These are phyloP conservation scores for Arxiozyma slooffiae DNA, from an alignment of 1,139 yeast species.

Conservation along the genomic window DNA sequence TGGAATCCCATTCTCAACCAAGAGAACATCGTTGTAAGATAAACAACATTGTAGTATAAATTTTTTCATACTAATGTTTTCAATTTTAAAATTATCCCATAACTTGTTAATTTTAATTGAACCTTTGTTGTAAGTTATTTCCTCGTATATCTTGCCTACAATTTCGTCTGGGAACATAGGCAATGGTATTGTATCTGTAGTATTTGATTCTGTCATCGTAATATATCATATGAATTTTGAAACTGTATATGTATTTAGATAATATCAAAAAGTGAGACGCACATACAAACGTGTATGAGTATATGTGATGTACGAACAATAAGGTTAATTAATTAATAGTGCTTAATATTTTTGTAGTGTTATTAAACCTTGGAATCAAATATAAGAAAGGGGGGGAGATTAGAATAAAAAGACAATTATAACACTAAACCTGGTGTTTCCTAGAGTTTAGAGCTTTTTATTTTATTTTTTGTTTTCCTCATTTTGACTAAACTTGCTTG, in stretches of 20 bases:
- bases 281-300: not conserved
- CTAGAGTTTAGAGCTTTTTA: too few relatives aligned
- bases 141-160: slow-evolving; percentile 19
- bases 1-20: not conserved
- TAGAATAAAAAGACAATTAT: too few relatives aligned
- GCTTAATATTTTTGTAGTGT: too few relatives aligned
- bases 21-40: not conserved
- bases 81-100: slow-evolving; percentile 1
- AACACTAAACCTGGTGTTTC: too few relatives aligned
- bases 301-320: not conserved
- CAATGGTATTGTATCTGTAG: not conserved
- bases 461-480: too few relatives aligned
- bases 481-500: too few relatives aligned
- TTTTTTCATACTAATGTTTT: not conserved
- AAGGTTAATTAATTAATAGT: not conserved
- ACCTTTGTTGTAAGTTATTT: slow-evolving; percentile 28
- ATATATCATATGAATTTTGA: too few relatives aligned
- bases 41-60: slow-evolving; percentile 7
- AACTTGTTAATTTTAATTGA: slow-evolving; percentile 1
- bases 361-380: not conserved
- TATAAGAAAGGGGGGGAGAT: too few relatives aligned
- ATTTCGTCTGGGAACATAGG: slow-evolving; percentile 26
- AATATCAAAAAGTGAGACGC: not conserved
- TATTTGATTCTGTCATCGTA: not conserved
- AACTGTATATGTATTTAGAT: not conserved